Conservation (phyloP, 129 eudicot species). For the Arctium lappa region DNA sequence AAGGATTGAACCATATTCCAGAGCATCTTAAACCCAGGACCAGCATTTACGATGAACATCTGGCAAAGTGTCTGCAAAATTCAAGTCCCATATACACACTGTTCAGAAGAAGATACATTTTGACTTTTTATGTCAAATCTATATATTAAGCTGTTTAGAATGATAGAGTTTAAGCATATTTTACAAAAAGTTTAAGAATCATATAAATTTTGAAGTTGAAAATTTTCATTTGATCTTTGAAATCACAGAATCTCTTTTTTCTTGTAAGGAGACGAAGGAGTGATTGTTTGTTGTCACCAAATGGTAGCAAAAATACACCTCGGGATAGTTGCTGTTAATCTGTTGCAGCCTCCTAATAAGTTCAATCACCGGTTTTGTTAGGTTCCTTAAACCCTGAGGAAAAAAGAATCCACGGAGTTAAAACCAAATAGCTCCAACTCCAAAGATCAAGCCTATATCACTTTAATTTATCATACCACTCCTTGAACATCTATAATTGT, state of each 20-base stretch:
- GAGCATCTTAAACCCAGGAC: slow-evolving; percentile 70
- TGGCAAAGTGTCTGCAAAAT: slow-evolving; percentile 65
- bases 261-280: not conserved
- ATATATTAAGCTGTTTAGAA: not conserved
- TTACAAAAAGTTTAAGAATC: not conserved
- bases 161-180: not conserved
- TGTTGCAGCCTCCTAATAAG: slow-evolving; percentile 59
- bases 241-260: not conserved
- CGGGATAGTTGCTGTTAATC: slow-evolving; percentile 72
- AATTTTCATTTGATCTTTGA: not conserved
- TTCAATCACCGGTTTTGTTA: slow-evolving; percentile 53
- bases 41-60: slow-evolving; percentile 81
- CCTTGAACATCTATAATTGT: slow-evolving; percentile 82
- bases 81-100: not conserved
- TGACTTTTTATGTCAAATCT: not conserved
- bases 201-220: not conserved
- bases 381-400: slow-evolving; percentile 56
- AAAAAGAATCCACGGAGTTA: not conserved
- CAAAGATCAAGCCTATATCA: slow-evolving; percentile 3
- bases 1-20: slow-evolving; percentile 63
- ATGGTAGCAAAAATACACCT: slow-evolving; percentile 22
- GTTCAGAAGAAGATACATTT: not conserved
- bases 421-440: not conserved
- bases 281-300: not conserved
- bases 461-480: slow-evolving; percentile 47